Evolutionary conservation across 805 yeast species (phyloP).

Genomic region (Wickerhamiella australiensis): DNA sequence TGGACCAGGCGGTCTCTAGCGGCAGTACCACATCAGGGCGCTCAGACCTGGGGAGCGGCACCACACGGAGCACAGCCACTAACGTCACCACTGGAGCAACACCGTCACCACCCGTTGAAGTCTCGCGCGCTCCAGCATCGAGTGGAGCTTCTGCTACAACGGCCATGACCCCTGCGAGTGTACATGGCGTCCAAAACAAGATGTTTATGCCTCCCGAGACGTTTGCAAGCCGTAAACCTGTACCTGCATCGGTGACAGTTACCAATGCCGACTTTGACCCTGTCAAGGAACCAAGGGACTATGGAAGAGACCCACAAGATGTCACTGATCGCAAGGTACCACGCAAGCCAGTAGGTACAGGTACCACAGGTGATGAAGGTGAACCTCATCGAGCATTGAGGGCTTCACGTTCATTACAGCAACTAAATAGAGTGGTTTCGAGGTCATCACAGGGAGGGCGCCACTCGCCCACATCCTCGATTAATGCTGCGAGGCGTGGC

Average conservation of each 20-base stretch:
- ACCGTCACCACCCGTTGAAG: background rate
- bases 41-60: too few species aligned
- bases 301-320: background rate
- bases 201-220: constrained; percentile 14
- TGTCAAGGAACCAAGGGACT: background rate
- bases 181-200: constrained; percentile 5
- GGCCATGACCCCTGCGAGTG: constrained; percentile 17
- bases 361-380: background rate
- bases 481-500: background rate
- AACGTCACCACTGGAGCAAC: background rate
- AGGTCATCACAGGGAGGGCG: background rate
- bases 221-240: constrained; percentile 18
- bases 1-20: background rate
- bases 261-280: constrained; percentile 9
- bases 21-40: too few species aligned
- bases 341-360: constrained; percentile 10
- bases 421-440: constrained; percentile 6
- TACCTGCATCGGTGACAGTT: constrained; percentile 9
- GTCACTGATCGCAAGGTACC: constrained; percentile 1
- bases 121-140: background rate
- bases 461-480: background rate
- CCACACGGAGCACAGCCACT: too few species aligned
- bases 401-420: constrained; percentile 8
- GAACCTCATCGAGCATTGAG: background rate
- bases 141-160: constrained; percentile 11